Evolutionary conservation across 352 stramenopile genomes (phyloP).

Genomic region (Phytophthora megakarya): DNA sequence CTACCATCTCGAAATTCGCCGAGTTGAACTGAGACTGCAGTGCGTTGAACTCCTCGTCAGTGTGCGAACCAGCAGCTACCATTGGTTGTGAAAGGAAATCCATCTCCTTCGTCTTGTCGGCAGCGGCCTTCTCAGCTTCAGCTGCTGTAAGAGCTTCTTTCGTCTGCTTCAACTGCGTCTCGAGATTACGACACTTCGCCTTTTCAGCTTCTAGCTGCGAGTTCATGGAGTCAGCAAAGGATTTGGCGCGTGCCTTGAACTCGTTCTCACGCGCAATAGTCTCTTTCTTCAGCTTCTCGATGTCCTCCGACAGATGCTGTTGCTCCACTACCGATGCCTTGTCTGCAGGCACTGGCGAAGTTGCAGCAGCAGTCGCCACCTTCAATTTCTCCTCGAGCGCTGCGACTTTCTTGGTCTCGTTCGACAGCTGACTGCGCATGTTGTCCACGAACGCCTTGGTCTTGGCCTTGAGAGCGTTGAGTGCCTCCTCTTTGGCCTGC

Average conservation of each 20-base stretch:
- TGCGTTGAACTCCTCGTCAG: conserved; percentile 43
- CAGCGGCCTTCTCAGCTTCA: conserved; percentile 28
- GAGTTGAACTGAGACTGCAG: conserved; percentile 45
- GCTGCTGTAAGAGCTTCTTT: conserved; percentile 34
- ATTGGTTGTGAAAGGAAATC: conserved; percentile 26
- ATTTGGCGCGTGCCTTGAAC: conserved; percentile 70
- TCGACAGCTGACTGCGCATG: conserved; percentile 63
- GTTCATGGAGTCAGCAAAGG: conserved; percentile 73
- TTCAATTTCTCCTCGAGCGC: conserved; percentile 61
- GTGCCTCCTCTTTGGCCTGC: conserved; percentile 74
- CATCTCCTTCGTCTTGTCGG: conserved; percentile 19
- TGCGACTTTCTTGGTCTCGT: conserved; percentile 70
- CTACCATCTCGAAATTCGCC: conserved; percentile 39
- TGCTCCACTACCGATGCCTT: conserved; percentile 9
- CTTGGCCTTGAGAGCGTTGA: conserved; percentile 85
- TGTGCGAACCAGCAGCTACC: conserved; percentile 13
- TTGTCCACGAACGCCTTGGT: conserved; percentile 86
- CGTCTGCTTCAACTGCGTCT: conserved; percentile 59
- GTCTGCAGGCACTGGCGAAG: neutral
- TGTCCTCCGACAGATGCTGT: conserved; percentile 26
- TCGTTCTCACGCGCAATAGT: conserved; percentile 58
- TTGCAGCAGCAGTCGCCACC: conserved; percentile 1
- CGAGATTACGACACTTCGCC: conserved; percentile 50
- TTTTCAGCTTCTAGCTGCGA: conserved; percentile 66
- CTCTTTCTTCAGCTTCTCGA: conserved; percentile 57